Evolutionary conservation across 305 asterid genomes (phyloP).

Genomic region (Coffea humblotiana): DNA sequence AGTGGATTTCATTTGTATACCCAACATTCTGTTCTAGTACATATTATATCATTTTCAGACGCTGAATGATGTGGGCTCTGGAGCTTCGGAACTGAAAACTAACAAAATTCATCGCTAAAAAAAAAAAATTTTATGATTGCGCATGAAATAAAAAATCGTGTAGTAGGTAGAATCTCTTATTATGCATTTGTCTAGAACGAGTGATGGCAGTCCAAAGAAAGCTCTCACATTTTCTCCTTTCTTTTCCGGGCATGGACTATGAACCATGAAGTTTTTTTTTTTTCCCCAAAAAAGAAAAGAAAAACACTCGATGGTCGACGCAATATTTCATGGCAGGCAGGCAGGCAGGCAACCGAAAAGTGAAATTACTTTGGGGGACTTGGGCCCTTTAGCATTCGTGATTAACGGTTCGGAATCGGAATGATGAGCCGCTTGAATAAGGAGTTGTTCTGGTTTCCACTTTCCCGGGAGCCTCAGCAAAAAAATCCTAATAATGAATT

Average conservation of each 20-base stretch:
- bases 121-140: neutral
- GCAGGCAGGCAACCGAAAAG: conserved; percentile 1
- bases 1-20: neutral
- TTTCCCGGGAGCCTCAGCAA: too few species aligned
- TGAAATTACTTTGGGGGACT: neutral
- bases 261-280: too few species aligned
- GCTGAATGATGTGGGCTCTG: neutral
- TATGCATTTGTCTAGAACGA: neutral
- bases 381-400: neutral
- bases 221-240: neutral
- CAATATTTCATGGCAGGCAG: neutral
- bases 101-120: neutral
- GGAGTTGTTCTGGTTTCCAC: too few species aligned
- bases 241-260: too few species aligned
- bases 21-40: neutral
- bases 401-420: neutral
- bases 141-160: neutral
- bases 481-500: too few species aligned
- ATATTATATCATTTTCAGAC: neutral
- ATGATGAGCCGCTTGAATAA: too few species aligned
- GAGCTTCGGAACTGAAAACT: neutral
- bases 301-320: neutral
- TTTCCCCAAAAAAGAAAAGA: too few species aligned
- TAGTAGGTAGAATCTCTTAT: neutral
- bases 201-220: neutral